Percentiles rank a stretch among this genome's conserved stretches.
Conservation (phyloP, 2,329 filamentous ascomycete genomes). For the Alternaria sp. region DNA sequence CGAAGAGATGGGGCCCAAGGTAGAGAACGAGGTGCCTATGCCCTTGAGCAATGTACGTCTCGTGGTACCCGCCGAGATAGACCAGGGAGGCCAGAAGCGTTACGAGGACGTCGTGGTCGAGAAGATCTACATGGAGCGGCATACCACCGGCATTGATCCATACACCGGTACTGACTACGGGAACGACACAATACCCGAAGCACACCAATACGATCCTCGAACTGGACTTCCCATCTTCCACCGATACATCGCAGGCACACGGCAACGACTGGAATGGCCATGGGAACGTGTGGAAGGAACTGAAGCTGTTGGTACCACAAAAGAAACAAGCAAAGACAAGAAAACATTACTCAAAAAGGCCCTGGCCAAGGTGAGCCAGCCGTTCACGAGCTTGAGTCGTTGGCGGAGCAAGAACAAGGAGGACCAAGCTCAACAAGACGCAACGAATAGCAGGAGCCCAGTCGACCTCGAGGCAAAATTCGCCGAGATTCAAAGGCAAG, state of each 20-base stretch:
- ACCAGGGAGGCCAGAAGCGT: slow-evolving; percentile 55
- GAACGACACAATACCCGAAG: slow-evolving; percentile 29
- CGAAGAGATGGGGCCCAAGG: slow-evolving; percentile 49
- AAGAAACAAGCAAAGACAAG: slow-evolving; percentile 13
- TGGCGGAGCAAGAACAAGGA: slow-evolving; percentile 18
- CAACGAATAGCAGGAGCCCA: slow-evolving; percentile 1
- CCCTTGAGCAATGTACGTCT: slow-evolving; percentile 78
- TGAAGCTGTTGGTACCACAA: slow-evolving; percentile 5
- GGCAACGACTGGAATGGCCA: slow-evolving; percentile 38
- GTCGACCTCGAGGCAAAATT: slow-evolving; percentile 1
- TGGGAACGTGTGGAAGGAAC: slow-evolving; percentile 31
- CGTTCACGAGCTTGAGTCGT: slow-evolving; percentile 23
- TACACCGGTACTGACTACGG: slow-evolving; percentile 39
- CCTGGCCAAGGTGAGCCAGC: slow-evolving; percentile 23
- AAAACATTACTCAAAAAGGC: slow-evolving; percentile 20
- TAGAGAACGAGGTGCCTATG: slow-evolving; percentile 62
- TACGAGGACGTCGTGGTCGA: slow-evolving; percentile 62
- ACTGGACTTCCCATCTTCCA: slow-evolving; percentile 40
- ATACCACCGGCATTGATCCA: slow-evolving; percentile 40
- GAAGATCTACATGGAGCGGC: slow-evolving; percentile 37
- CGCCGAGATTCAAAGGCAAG: slow-evolving; percentile 19
- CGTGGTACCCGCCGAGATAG: slow-evolving; percentile 70
- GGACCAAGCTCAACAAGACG: slow-evolving; percentile 1
- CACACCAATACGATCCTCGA: slow-evolving; percentile 39
- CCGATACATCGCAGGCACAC: slow-evolving; percentile 46